Evolutionary conservation across 1,284 basidiomycete genomes (phyloP), one percentile per base, ranked within the genome.

Genomic region (Boletus holoroseus): DNA sequence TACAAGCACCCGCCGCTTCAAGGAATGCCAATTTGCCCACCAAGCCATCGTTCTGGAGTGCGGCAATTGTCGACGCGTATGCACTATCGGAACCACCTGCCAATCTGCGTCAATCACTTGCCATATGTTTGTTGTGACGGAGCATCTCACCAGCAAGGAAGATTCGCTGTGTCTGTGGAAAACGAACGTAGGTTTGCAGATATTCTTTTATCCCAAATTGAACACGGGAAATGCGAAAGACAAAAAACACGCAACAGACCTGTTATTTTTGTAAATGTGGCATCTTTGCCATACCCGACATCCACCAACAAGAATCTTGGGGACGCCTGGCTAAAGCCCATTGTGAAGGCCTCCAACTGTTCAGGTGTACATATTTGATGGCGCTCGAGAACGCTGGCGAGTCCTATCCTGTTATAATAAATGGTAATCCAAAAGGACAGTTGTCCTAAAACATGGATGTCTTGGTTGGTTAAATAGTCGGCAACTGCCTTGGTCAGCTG

Each of bases 81-180:
- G 68, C 66, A 47, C 72, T 74, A 59, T 78, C 75, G 43, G 74
- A 69, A 37, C 73, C 71, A 53, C 68, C 68, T 69, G 44, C 13
- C n/a, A n/a, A 38, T 41, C 44, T 13, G 35, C 54, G 51, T 50
- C 55, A 56, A 7, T 40, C n/a, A 42, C 51, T 26, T 53, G 36
- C n/a, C 11, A 38, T 18, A 34, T 15, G 18, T 7, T 24, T 6
- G 18, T 15, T 3, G 1, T 16, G 30, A 34, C 5, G 3, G 18
- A 39, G 16, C 5, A n/a, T 49, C 76, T 60, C 59, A 83, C 86
- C 82, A 46, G 79, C 81, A 62, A 88, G 77, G 66, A 89, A 84
- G 39, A 91, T 73, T 43, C 81, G 80, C 42, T 83, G 71, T 30
- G 85, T 90, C 63, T 91, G 87, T 8, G 83, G 79, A 60, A 91